Base-by-base conservation (phyloP, 495 filamentous ascomycete species). In the Ramalina peruviana region DNA sequence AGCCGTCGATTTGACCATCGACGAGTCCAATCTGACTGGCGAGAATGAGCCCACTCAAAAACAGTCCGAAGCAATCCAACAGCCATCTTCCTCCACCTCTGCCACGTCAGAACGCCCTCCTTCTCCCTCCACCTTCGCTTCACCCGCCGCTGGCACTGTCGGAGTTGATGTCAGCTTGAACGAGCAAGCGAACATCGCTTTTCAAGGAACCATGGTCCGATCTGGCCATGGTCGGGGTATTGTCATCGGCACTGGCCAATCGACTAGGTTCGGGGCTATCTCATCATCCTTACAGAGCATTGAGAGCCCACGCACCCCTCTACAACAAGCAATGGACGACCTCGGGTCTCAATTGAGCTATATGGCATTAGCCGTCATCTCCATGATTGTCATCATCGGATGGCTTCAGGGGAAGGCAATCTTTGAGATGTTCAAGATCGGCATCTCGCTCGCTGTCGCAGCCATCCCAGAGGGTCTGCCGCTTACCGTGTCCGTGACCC, bases 401-500 rank as follows among this genome's bases (percentile, higher is more conserved):
- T 75, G 94, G 52, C 73, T 89, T 55, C 87, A 96, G 59, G 92
- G 90, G 16, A 85, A 89, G 62, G 78, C 81, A 53, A 69, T 95
- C 27, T 74, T 99, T 21, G 92, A 97, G 42, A 93, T 99, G 69
- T 96, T 99, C 64, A 93, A 90, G 27, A 94, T 97, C 62, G 93
- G 88, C 19, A 92, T 99, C 37, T 96, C 90, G 7, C 76, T 99
- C 27, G 92, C 92, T 12, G 92, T 99, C 15, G 92, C 92, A 10
- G 92, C 92, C 20, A 98, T 98, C 61, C 92, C 92, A 0, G 92
- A 98, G 70, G 92, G 92, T 11, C 74, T 98, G 16, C 93, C 92
- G 7, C 97, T 97, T 57, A 97, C 97, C 60, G 93, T 99, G 21
- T 97, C 92, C 0, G 92, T 97, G 20, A 97, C 93, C 0, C 72